Percentiles rank a stretch among this genome's conserved stretches.
Conservation (phyloP, 106 monocot genomes). For the Ottelia alismoides region DNA sequence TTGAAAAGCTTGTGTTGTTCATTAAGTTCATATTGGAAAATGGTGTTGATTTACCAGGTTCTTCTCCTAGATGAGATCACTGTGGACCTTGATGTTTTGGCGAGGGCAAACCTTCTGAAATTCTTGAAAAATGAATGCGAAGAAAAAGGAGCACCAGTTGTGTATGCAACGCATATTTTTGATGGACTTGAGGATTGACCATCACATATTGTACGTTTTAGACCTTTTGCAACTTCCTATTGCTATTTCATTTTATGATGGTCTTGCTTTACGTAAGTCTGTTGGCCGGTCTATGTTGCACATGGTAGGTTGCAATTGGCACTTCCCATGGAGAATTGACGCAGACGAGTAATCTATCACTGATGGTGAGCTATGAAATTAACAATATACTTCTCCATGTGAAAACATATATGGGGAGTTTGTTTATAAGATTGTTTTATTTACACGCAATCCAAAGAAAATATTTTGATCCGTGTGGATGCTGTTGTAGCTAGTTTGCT, state of each 20-base stretch:
- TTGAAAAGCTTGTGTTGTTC: neutral
- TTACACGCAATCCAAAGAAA: too few species aligned
- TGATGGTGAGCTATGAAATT: slow-evolving; percentile 88
- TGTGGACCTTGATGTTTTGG: slow-evolving; percentile 92
- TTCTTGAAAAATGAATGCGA: slow-evolving; percentile 90
- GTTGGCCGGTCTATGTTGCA: slow-evolving; percentile 64
- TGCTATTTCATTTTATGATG: slow-evolving; percentile 1
- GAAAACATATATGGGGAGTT: too few species aligned
- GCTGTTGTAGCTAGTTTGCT: too few species aligned
- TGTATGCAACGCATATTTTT: slow-evolving; percentile 98
- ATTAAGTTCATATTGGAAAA: neutral
- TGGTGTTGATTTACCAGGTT: slow-evolving; percentile 30
- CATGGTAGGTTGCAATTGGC: slow-evolving; percentile 85
- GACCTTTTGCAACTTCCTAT: neutral
- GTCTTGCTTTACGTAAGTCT: neutral
- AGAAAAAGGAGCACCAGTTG: slow-evolving; percentile 63
- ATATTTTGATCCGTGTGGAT: too few species aligned
- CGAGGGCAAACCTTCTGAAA: slow-evolving; percentile 68
- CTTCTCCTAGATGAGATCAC: slow-evolving; percentile 98
- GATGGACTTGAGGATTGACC: slow-evolving; percentile 98
- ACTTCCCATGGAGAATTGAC: slow-evolving; percentile 69
- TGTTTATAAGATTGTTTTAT: too few species aligned
- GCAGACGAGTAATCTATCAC: slow-evolving; percentile 61
- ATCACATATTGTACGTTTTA: slow-evolving; percentile 61
- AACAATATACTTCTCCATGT: too few species aligned